Evolutionary conservation across 2,329 filamentous ascomycete genomes (phyloP).

Genomic region (Ascochyta lentis): DNA sequence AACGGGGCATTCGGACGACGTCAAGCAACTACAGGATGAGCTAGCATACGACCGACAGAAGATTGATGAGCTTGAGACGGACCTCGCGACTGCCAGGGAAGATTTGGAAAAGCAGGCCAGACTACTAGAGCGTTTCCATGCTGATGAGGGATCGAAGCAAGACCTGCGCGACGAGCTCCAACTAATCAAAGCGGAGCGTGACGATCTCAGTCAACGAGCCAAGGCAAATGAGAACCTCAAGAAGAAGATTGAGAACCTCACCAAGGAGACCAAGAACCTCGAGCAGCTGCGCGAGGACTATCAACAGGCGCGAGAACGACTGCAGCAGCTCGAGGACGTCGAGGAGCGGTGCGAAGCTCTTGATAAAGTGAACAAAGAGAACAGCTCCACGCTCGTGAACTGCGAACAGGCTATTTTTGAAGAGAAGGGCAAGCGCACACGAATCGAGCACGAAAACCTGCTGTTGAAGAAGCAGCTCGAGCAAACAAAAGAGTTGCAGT

Average conservation of each 20-base stretch:
- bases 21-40: constrained; percentile 54
- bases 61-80: constrained; percentile 58
- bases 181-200: constrained; percentile 56
- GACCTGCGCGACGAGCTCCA: constrained; percentile 60
- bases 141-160: constrained; percentile 53
- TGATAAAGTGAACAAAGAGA: constrained; percentile 60
- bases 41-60: constrained; percentile 56
- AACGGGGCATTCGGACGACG: constrained; percentile 49
- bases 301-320: constrained; percentile 52
- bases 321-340: constrained; percentile 54
- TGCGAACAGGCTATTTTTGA: constrained; percentile 61
- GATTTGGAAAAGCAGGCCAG: constrained; percentile 55
- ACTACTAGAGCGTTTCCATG: constrained; percentile 53
- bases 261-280: constrained; percentile 55
- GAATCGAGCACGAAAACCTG: constrained; percentile 57
- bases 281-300: constrained; percentile 54
- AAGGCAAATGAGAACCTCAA: constrained; percentile 61
- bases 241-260: constrained; percentile 60
- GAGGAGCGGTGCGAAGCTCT: constrained; percentile 54
- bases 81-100: constrained; percentile 53
- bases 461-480: constrained; percentile 56
- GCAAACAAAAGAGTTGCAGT: constrained; percentile 55
- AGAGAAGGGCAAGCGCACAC: constrained; percentile 55
- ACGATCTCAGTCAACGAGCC: constrained; percentile 57
- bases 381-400: constrained; percentile 57